Evolutionary conservation across 1,139 yeast genomes (phyloP), one percentile per base, ranked within the genome.

Genomic region (Lipomyces yarrowii): DNA sequence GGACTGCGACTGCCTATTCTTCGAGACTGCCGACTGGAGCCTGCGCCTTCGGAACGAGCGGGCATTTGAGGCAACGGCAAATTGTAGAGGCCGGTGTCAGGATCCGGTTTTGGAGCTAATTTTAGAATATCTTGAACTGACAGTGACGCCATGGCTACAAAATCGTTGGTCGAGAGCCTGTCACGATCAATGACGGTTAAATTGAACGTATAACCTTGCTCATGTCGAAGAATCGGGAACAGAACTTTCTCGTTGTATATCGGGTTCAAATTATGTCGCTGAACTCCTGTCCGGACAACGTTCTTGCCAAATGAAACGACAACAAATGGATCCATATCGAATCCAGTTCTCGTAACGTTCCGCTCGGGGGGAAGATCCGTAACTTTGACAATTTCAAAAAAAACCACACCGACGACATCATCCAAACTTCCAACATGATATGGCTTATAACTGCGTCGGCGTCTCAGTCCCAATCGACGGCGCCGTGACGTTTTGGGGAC

Each of bases 281-380:
- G 85, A 87, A 92, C 89, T 32, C 94, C 88, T 0, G 98, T 92
- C 71, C 96, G 84, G 76, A 87, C 93, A 0, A 96, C 91, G 70
- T 89, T 89, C 74, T 90, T 89, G 13, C 98, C 98, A 76, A 93
- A 91, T 0, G 97, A 88, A 0, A 91, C 88, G 21, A 93, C 94
- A 5, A 93, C 96, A 78, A 93, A 94, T 0, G 99, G 98, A 74
- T 94, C 99, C 96, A 94, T 91, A 76, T 92, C 97, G 74, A 89
- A 94, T 0, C 94, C 88, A 26, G 92, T 86, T 26, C 93, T 81
- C 0, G 88, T 79, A 68, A 79, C 71, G 85, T 87, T 65, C 80
- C 82, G 52, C 58, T 86, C 80, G 0, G 91, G 89, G 1, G 96
- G 96, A 56, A 90, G 77, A 64, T 86, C 92, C 0, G 85, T 80